A percentile compares a stretch with the other conserved stretches of the same genome.
phyloP scores from a whole-genome alignment of 1,284 basidiomycete genomes.

The Rugiboletus extremiorientalis region DNA sequence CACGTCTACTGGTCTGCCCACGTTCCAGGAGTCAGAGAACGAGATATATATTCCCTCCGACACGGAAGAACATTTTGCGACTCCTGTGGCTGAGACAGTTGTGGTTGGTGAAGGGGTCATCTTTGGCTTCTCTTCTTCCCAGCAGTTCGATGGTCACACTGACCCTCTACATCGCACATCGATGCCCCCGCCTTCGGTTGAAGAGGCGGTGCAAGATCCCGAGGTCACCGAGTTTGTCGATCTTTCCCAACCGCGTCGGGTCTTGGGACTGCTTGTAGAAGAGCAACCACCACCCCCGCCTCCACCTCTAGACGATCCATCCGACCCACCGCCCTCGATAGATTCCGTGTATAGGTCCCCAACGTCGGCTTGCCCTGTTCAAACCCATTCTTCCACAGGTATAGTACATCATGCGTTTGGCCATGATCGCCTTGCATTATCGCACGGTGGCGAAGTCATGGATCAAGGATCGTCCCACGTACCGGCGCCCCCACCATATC shows the following conservation, averaged over 20 bases:
- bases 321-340: constrained; percentile 79
- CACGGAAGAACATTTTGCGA: constrained; percentile 39
- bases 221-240: constrained; percentile 65
- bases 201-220: constrained; percentile 66
- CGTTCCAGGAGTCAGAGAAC: constrained; percentile 75
- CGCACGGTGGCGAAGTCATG: constrained; percentile 31
- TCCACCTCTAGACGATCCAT: constrained; percentile 81
- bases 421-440: constrained; percentile 21
- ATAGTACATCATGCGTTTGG: constrained; percentile 37
- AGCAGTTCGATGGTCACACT: constrained; percentile 78
- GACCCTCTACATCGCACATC: constrained; percentile 58
- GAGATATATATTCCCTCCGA: constrained; percentile 62
- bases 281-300: constrained; percentile 66
- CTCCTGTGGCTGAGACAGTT: constrained; percentile 33
- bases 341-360: constrained; percentile 74
- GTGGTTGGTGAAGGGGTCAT: constrained; percentile 69
- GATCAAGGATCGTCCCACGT: constrained; percentile 39
- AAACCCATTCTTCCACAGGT: constrained; percentile 39
- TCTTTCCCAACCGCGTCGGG: constrained; percentile 54
- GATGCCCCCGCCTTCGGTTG: constrained; percentile 68
- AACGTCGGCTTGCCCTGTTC: constrained; percentile 42
- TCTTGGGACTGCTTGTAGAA: constrained; percentile 57
- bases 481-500: constrained; percentile 53
- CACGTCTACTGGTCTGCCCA: constrained; percentile 60
- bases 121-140: constrained; percentile 66